Base-by-base conservation (phyloP, 2,329 filamentous ascomycete genomes). In the Arthroderma sp. region DNA sequence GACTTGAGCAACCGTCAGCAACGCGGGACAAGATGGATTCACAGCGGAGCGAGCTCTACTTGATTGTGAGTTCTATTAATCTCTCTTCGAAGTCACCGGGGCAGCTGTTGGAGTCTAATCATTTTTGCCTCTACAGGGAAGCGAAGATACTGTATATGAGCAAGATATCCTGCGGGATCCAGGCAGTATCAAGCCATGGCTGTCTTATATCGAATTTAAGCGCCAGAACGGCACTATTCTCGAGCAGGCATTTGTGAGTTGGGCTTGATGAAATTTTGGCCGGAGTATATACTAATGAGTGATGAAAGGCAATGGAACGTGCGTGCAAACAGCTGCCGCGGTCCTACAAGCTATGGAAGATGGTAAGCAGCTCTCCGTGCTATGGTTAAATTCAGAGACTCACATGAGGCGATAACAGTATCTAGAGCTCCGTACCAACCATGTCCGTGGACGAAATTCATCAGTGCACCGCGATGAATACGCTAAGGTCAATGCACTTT, bases 341-440 rank as follows among this genome's bases (percentile, higher is more conserved):
- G 54, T 96, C 89, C 29, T 98, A 94, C 71, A 98, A 98, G 69
- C 73, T 98, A 40, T 98, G 91, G 91, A 96, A 94, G 68, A 80
- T 94, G 78, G 82, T 86, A 67, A 48, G 66, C 22, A 27, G 37
- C 40, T 38, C 36, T 27, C 41, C 11, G 10, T 38, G 44, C 29
- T 15, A 41, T 36, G 10, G 34, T n/a, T 43, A 31, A 7, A 29
- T 29, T 48, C 29, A 42, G 34, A 10, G 5, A 29, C 29, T 40
- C n/a, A 33, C 30, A 8, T 46, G 45, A 36, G 33, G 43, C 43
- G 31, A 44, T 44, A 34, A 37, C 52, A 86, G 82, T 98, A 96
- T 65, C 78, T 98, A 52, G 76, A 80, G 53, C 83, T 96, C 54
- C 79, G 91, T 56, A 80, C 77, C 45, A 84, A 83, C 55, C 87